Percentiles rank a stretch among this genome's conserved stretches.
Evolutionary conservation across 1,284 basidiomycete genomes (phyloP).

Genomic region (Lignosus rhinocerotis): DNA sequence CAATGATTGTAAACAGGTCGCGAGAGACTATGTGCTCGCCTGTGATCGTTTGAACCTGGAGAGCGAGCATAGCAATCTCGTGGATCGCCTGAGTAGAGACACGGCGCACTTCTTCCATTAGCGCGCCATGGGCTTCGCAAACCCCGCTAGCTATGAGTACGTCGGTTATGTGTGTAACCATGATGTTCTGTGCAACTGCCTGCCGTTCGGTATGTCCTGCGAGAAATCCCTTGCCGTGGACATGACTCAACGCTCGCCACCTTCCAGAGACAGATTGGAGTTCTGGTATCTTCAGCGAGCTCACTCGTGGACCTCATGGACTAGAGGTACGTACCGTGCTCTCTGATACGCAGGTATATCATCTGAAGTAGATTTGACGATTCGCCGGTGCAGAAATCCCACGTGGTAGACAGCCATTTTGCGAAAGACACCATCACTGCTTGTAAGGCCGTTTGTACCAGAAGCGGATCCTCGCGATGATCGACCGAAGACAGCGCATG

Average conservation of each 20-base stretch:
- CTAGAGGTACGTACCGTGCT: conserved; percentile 38
- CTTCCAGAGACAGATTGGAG: conserved; percentile 50
- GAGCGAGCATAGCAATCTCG: conserved; percentile 41
- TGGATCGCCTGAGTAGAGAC: conserved; percentile 38
- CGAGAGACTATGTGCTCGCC: conserved; percentile 54
- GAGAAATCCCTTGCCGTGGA: conserved; percentile 38
- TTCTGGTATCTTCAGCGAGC: conserved; percentile 36
- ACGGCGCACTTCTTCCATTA: conserved; percentile 28
- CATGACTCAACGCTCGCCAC: conserved; percentile 53
- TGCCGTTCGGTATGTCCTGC: conserved; percentile 34
- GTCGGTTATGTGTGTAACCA: conserved; percentile 36
- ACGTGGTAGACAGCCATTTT: conserved; percentile 47
- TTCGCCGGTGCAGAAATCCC: conserved; percentile 47
- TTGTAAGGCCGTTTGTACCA: conserved; percentile 56
- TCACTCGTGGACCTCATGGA: too few species aligned
- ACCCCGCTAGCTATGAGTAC: conserved; percentile 48
- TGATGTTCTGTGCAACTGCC: conserved; percentile 28
- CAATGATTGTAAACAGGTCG: conserved; percentile 34
- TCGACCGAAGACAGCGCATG: conserved; percentile 35
- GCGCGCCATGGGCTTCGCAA: conserved; percentile 37
- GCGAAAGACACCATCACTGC: conserved; percentile 44
- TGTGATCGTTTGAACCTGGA: conserved; percentile 48
- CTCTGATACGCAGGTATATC: conserved; percentile 47
- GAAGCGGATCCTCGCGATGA: conserved; percentile 43
- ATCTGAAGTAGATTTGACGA: conserved; percentile 40